Evolutionary conservation across 2,329 filamentous ascomycete species (phyloP).

Genomic region (Calonectria fujianensis): DNA sequence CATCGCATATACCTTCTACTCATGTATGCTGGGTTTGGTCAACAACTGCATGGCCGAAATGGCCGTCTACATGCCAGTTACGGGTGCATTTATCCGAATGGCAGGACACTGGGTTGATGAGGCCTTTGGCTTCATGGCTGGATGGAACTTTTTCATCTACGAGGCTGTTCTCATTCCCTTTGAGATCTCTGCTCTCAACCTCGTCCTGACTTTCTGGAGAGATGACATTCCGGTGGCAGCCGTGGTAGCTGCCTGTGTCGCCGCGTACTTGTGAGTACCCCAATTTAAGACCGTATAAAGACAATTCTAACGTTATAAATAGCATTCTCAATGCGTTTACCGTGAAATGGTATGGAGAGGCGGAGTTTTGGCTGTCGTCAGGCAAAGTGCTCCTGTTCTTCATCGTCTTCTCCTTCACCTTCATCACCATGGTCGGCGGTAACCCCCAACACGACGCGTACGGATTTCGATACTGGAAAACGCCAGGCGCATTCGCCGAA

Average conservation of each 20-base stretch:
- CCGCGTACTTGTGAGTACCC: slow-evolving; percentile 38
- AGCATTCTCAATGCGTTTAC: slow-evolving; percentile 42
- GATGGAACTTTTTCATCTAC: slow-evolving; percentile 45
- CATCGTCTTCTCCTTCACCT: slow-evolving; percentile 44
- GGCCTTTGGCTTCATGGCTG: slow-evolving; percentile 45
- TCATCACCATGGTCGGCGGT: slow-evolving; percentile 42
- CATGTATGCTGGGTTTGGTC: slow-evolving; percentile 38
- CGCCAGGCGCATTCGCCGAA: slow-evolving; percentile 41
- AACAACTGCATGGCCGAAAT: slow-evolving; percentile 45
- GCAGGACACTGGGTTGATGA: slow-evolving; percentile 44
- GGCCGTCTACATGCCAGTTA: slow-evolving; percentile 43
- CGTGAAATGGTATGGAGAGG: slow-evolving; percentile 43
- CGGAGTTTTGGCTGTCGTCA: slow-evolving; percentile 42
- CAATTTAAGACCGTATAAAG: too few relatives aligned
- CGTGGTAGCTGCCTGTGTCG: slow-evolving; percentile 40
- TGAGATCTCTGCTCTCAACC: slow-evolving; percentile 43
- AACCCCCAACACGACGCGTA: slow-evolving; percentile 42
- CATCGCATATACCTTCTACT: slow-evolving; percentile 43
- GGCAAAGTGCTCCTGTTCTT: slow-evolving; percentile 44
- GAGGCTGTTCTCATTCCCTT: slow-evolving; percentile 43
- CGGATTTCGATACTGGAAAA: slow-evolving; percentile 44
- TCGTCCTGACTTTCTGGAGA: slow-evolving; percentile 42
- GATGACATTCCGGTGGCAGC: slow-evolving; percentile 44
- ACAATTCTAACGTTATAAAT: background rate
- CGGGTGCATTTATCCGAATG: slow-evolving; percentile 44